phyloP scores from a whole-genome alignment of 176 grass and related monocot genomes.

The Carex scoparia region DNA sequence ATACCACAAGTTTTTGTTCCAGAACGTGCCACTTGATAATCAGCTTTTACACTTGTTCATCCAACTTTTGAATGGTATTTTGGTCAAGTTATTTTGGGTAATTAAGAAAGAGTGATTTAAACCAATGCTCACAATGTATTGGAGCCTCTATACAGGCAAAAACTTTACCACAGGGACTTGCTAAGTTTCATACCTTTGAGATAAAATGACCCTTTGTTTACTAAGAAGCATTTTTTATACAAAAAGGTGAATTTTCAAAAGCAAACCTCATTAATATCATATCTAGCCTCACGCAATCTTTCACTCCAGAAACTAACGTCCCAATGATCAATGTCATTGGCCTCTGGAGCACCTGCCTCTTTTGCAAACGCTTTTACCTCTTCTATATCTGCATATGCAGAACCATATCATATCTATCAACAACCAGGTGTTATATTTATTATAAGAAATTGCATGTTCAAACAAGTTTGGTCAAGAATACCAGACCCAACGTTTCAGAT shows the following conservation, averaged over 20 bases:
- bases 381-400: slow-evolving; percentile 65
- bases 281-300: slow-evolving; percentile 82
- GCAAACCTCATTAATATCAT: slow-evolving; percentile 90
- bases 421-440: too few species aligned
- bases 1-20: neutral
- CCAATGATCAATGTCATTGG: slow-evolving; percentile 75
- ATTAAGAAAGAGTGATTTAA: neutral
- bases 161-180: neutral
- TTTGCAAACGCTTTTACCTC: slow-evolving; percentile 61
- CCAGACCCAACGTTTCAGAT: neutral
- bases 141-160: neutral
- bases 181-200: neutral
- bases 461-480: neutral
- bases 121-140: neutral
- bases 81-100: neutral
- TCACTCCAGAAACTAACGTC: slow-evolving; percentile 92
- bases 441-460: neutral
- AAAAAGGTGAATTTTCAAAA: neutral
- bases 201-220: neutral
- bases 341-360: slow-evolving; percentile 65
- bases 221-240: neutral
- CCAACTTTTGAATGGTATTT: neutral
- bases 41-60: neutral
- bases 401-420: neutral
- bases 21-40: neutral